Percentiles rank a stretch among this genome's conserved stretches.
These are phyloP conservation scores for Blastosporella zonata DNA, from an alignment of 1,284 basidiomycete species.

Conservation along the genomic window DNA sequence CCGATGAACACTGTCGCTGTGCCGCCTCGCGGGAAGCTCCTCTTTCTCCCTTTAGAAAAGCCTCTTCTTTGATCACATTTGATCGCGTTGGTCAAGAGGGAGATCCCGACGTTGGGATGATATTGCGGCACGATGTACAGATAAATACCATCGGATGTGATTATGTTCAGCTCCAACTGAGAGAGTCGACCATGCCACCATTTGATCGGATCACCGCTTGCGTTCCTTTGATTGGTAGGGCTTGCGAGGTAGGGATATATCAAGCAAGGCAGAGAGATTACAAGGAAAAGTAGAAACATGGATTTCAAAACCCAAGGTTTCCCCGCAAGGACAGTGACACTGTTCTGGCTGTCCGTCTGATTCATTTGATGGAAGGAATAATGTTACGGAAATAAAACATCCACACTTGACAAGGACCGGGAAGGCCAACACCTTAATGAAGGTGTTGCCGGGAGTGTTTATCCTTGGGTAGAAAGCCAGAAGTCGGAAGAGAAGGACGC, in stretches of 20 bases:
- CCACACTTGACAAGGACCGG: conserved; percentile 26
- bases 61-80: conserved; percentile 7
- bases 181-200: too few relatives aligned
- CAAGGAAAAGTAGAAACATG: too few relatives aligned
- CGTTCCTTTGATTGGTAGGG: too few relatives aligned
- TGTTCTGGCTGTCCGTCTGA: conserved; percentile 1
- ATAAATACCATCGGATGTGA: too few relatives aligned
- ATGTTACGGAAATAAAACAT: conserved; percentile 17
- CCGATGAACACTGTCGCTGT: conserved; percentile 10
- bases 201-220: too few relatives aligned
- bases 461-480: conserved; percentile 29
- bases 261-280: too few relatives aligned
- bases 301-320: conserved; percentile 14
- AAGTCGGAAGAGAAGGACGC: conserved; percentile 30
- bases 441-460: conserved; percentile 16
- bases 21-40: conserved; percentile 6
- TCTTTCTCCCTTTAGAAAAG: conserved; percentile 4
- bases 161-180: too few relatives aligned
- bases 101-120: too few relatives aligned
- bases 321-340: conserved; percentile 17
- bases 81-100: too few relatives aligned
- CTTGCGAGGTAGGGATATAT: too few relatives aligned
- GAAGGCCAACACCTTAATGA: conserved; percentile 22
- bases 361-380: neutral
- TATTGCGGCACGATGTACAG: too few relatives aligned